Percentiles rank a stretch among this genome's conserved stretches.
Conservation (phyloP, 1,139 yeast genomes). For the Debaryomyces coudertii region DNA sequence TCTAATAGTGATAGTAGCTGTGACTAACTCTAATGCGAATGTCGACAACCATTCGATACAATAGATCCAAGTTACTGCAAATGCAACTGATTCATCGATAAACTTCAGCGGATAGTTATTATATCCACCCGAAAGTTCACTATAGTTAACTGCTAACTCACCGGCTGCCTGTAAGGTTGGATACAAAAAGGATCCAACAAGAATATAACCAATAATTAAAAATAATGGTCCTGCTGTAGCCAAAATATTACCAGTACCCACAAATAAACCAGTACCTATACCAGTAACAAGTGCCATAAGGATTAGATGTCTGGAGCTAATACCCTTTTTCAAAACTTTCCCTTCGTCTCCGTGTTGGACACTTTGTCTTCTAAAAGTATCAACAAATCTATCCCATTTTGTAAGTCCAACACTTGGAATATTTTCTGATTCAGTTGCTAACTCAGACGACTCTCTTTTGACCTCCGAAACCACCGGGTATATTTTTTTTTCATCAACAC, state of each 20-base stretch:
- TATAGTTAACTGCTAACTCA: slow-evolving; percentile 44
- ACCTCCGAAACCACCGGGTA: slow-evolving; percentile 23
- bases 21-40: slow-evolving; percentile 43
- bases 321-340: slow-evolving; percentile 33
- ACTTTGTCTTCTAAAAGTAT: slow-evolving; percentile 32
- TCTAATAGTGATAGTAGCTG: slow-evolving; percentile 40
- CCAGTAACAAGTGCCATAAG: slow-evolving; percentile 43
- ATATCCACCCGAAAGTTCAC: slow-evolving; percentile 45
- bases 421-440: slow-evolving; percentile 19
- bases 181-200: slow-evolving; percentile 42
- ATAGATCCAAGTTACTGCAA: slow-evolving; percentile 46
- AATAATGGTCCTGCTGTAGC: slow-evolving; percentile 40
- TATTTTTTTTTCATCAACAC: slow-evolving; percentile 13
- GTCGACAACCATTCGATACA: slow-evolving; percentile 46
- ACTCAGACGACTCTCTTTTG: slow-evolving; percentile 16
- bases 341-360: slow-evolving; percentile 26
- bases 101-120: slow-evolving; percentile 43
- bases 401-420: slow-evolving; percentile 12
- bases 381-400: slow-evolving; percentile 30
- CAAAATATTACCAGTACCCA: slow-evolving; percentile 38
- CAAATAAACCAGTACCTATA: slow-evolving; percentile 45
- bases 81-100: slow-evolving; percentile 41
- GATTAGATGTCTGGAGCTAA: slow-evolving; percentile 38
- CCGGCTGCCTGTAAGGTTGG: slow-evolving; percentile 48
- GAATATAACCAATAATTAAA: slow-evolving; percentile 37